Percentiles rank a stretch among this genome's conserved stretches.
Conservation (phyloP, 305 asterid species). For the Solanum hybrid region DNA sequence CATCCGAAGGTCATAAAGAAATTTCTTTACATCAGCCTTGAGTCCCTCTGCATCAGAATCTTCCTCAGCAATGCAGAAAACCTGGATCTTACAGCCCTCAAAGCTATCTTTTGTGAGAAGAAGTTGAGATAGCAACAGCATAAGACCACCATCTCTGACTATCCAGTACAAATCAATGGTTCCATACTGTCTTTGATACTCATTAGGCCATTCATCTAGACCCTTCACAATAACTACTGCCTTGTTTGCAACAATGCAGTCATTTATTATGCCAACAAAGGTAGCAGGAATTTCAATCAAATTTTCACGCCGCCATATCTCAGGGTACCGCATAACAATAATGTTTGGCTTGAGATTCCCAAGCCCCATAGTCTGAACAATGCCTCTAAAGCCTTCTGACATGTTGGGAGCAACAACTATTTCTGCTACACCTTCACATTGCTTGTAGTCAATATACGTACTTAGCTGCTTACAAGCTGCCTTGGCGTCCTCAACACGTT, state of each 20-base stretch:
- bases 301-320: slow-evolving; percentile 94
- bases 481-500: slow-evolving; percentile 68
- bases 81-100: slow-evolving; percentile 96
- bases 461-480: slow-evolving; percentile 36
- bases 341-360: slow-evolving; percentile 45
- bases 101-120: slow-evolving; percentile 87
- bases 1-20: slow-evolving; percentile 93
- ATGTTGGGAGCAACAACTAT: slow-evolving; percentile 92
- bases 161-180: slow-evolving; percentile 94
- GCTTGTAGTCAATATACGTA: slow-evolving; percentile 56
- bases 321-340: slow-evolving; percentile 89
- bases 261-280: slow-evolving; percentile 82
- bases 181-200: slow-evolving; percentile 90
- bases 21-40: slow-evolving; percentile 82
- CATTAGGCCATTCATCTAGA: slow-evolving; percentile 97
- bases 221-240: slow-evolving; percentile 97
- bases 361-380: slow-evolving; percentile 42
- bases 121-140: slow-evolving; percentile 94
- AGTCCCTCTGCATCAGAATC: slow-evolving; percentile 91
- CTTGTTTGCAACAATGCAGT: slow-evolving; percentile 94
- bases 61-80: slow-evolving; percentile 93
- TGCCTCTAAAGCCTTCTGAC: slow-evolving; percentile 89
- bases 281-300: slow-evolving; percentile 80
- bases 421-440: slow-evolving; percentile 93
- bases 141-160: slow-evolving; percentile 98